Evolutionary conservation across 257 asterid genomes (phyloP), one percentile per base, ranked within the genome.

Genomic region (Voacanga thouarsii): DNA sequence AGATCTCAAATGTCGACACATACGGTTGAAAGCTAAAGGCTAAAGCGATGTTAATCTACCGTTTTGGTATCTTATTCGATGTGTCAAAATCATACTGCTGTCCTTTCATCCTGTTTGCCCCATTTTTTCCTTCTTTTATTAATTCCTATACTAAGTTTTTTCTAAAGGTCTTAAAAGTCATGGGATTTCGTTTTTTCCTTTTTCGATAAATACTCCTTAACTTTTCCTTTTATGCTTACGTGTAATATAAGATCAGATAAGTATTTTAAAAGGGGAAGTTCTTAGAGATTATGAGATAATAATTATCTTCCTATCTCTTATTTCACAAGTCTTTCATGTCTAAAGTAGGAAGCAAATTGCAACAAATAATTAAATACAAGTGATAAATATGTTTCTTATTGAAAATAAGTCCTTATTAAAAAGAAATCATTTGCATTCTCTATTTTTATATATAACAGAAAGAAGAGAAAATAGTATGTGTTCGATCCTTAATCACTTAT

Each of bases 51-150:
- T 59, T 41, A 41, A 39, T 60, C 57, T 47, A 74, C 23, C 41
- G 45, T 73, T 73, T 55, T 74, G 11, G 10, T 28, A 74, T 44
- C 44, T 44, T 30, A 24, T 44, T 60, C 6, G 19, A 15, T 41
- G 30, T 60, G 78, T 44, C 78, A 23, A 56, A n/a, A 74, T 41
- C 50, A 37, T 39, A 67, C 23, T 39, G 75, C 43, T 41, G 59
- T 70, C 56, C 4, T n/a, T 28, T 24, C 75, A 16, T 50, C 12
- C 19, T 49, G 12, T 57, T 19, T 57, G 56, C 5, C 6, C 24
- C 11, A 49, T 71, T 5, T 26, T 26, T 11, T 6, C 14, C 14
- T 57, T 55, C 14, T 23, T 44, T 66, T 1, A 1, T 57, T 21
- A 0, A 23, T 57, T 57, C 4, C 12, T 23, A 1, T 57, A 4